These are phyloP conservation scores for Trypanosomatidae sp. DNA, from an alignment of 208 protist genomes.

Conservation along the genomic window DNA sequence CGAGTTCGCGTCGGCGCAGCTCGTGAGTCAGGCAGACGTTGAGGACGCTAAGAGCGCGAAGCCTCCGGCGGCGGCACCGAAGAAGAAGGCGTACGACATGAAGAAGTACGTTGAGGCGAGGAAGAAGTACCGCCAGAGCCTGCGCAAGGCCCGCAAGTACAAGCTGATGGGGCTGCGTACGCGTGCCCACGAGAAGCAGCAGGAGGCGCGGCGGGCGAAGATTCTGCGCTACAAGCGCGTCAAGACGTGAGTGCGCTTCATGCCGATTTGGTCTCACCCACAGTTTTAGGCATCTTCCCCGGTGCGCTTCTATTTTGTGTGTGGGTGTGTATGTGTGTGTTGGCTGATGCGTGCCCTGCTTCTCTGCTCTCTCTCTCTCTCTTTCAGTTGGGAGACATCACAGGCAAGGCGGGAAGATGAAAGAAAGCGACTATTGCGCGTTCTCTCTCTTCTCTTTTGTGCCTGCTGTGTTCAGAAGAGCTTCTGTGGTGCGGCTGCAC, in stretches of 20 bases:
- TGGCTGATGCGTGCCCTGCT: too few relatives aligned
- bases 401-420: too few relatives aligned
- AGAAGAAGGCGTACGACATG: conserved; percentile 92
- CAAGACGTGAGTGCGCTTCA: conserved; percentile 73
- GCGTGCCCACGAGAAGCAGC: conserved; percentile 87
- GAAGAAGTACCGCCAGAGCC: conserved; percentile 86
- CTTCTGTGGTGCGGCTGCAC: too few relatives aligned
- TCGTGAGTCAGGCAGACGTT: conserved; percentile 88
- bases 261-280: too few relatives aligned
- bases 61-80: conserved; percentile 61
- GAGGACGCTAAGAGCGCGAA: conserved; percentile 91
- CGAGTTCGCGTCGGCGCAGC: conserved; percentile 75
- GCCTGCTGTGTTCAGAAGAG: too few relatives aligned
- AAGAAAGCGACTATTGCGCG: too few relatives aligned
- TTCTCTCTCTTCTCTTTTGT: too few relatives aligned
- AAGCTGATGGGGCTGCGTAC: conserved; percentile 86
- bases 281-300: too few relatives aligned
- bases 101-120: conserved; percentile 87
- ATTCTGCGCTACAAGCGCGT: conserved; percentile 87
- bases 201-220: conserved; percentile 87
- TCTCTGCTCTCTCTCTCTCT: too few relatives aligned
- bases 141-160: conserved; percentile 86
- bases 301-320: too few relatives aligned
- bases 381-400: too few relatives aligned
- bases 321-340: too few relatives aligned